These are phyloP conservation scores for Rhynchospora tenuis DNA, from an alignment of 176 grass and related monocot species.

Conservation along the genomic window DNA sequence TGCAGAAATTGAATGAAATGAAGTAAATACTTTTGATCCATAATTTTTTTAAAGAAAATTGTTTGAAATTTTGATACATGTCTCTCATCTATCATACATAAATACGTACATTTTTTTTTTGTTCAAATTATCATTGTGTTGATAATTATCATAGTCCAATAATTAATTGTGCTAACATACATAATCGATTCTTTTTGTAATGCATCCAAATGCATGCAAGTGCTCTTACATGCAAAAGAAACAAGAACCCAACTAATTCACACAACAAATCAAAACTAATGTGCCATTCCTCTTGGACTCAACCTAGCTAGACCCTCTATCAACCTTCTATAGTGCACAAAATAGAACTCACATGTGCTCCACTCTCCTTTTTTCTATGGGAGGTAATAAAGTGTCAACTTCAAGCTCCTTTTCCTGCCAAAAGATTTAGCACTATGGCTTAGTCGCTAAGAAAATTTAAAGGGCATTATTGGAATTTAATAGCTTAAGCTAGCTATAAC, in stretches of 20 bases:
- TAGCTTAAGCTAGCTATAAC: conserved; percentile 10
- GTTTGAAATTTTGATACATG: too few species aligned
- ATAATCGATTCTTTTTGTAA: background rate
- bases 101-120: too few species aligned
- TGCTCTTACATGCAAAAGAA: background rate
- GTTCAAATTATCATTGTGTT: too few species aligned
- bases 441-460: conserved; percentile 16
- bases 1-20: too few species aligned
- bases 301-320: background rate
- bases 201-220: background rate
- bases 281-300: conserved; percentile 1
- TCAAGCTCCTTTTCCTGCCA: conserved; percentile 11
- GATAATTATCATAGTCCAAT: too few species aligned
- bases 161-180: background rate
- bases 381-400: background rate
- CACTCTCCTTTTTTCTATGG: background rate
- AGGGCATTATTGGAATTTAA: conserved; percentile 3
- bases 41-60: too few species aligned
- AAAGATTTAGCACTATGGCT: conserved; percentile 24
- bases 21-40: too few species aligned
- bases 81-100: too few species aligned
- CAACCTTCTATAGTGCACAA: conserved; percentile 21
- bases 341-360: conserved; percentile 21
- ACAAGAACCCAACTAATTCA: background rate
- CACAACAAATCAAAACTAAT: background rate